Conservation (phyloP, 2,329 filamentous ascomycete species). For the Talaromyces sp. region DNA sequence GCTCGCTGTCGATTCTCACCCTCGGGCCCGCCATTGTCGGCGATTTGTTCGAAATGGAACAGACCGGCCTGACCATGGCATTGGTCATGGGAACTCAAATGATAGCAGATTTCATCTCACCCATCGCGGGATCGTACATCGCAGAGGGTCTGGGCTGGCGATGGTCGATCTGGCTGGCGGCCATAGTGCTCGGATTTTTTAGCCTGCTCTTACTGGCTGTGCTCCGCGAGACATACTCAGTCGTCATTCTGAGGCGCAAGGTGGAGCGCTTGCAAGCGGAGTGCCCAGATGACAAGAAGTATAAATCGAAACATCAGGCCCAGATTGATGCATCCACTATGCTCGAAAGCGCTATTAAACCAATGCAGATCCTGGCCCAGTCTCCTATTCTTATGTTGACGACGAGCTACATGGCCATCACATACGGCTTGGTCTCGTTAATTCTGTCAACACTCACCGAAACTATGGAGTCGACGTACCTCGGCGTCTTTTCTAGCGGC, state of each 20-base stretch:
- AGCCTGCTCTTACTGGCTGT: constrained; percentile 45
- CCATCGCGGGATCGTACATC: constrained; percentile 47
- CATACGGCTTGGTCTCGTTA: neutral
- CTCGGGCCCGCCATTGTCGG: constrained; percentile 59
- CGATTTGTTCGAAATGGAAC: constrained; percentile 55
- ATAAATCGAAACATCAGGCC: constrained; percentile 1
- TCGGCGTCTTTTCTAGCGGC: neutral
- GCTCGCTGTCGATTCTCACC: constrained; percentile 43
- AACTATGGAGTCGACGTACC: neutral
- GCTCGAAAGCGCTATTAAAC: neutral
- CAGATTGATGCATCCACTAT: constrained; percentile 3
- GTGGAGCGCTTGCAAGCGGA: constrained; percentile 20
- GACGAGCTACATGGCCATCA: neutral
- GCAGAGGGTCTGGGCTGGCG: constrained; percentile 53
- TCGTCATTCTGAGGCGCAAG: constrained; percentile 46
- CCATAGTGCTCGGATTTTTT: constrained; percentile 40
- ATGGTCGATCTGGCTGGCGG: constrained; percentile 46
- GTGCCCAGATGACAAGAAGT: constrained; percentile 4
- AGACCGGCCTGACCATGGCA: constrained; percentile 55
- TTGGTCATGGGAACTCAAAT: constrained; percentile 36
- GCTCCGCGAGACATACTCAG: constrained; percentile 58
- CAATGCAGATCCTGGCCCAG: neutral
- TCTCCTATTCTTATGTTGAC: neutral
- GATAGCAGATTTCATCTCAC: constrained; percentile 51
- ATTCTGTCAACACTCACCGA: neutral